phyloP scores from a whole-genome alignment of 208 protist species.

The Histomonas meleagridis region DNA sequence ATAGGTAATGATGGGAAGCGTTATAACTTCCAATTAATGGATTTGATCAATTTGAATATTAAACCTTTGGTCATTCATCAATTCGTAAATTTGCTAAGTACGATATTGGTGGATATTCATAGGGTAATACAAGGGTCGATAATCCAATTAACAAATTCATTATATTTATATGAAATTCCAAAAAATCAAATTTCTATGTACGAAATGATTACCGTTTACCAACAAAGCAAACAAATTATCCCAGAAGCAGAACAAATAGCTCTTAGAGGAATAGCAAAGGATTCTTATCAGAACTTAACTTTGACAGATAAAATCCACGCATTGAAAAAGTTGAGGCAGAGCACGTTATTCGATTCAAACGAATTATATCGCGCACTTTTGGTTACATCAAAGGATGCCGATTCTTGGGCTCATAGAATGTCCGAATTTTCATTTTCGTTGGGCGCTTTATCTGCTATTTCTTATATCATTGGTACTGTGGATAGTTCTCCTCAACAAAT shows the following conservation, averaged over 20 bases:
- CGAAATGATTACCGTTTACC: slow-evolving; percentile 12
- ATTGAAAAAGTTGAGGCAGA: background rate
- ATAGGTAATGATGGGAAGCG: background rate
- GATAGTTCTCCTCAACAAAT: background rate
- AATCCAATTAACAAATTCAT: background rate
- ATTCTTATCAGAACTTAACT: background rate
- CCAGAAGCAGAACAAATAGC: background rate
- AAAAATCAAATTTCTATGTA: slow-evolving; percentile 6
- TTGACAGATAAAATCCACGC: background rate
- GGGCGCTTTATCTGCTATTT: background rate
- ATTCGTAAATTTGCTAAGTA: background rate
- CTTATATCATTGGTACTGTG: background rate
- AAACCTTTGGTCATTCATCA: background rate
- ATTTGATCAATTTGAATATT: no score
- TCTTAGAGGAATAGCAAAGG: background rate
- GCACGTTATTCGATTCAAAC: background rate
- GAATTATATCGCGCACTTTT: background rate
- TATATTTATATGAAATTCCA: slow-evolving; percentile 6
- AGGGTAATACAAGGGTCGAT: background rate
- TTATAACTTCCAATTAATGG: background rate
- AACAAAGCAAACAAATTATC: background rate
- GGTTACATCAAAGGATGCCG: background rate
- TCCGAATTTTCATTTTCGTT: background rate
- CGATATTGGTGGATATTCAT: background rate
- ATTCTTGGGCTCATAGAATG: background rate